Base-by-base conservation (phyloP, 2,329 filamentous ascomycete genomes). In the Dactylellina sp. region DNA sequence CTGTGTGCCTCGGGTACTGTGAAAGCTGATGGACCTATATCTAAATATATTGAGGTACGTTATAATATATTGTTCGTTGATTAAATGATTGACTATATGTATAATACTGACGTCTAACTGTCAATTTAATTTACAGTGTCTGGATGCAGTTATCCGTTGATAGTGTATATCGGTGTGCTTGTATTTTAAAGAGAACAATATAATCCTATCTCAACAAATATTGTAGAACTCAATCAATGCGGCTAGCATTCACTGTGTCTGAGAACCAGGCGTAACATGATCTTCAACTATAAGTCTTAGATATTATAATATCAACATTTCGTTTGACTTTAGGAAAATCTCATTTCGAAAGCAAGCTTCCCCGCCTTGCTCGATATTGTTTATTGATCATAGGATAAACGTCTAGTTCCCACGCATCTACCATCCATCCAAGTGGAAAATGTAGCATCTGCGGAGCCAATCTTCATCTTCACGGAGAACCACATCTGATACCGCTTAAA, bases 31-130 rank as follows among this genome's bases (percentile, higher is more conserved):
- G 42, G 53, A 4, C 11, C 18, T 1, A 22, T 42, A 25, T 2
- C 32, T 6, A 46, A 66, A 52, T 57, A 66, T 22, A 40, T 66
- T 2, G 62, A 66, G 32, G 62, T 66, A 47, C 6, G 50, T 60
- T 20, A 16, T 18, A n/a, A 5, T 7, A 60, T 1, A 46, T 25
- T 60, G n/a, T n/a, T n/a, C n/a, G n/a, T n/a, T n/a, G n/a, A n/a
- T n/a, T n/a, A n/a, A n/a, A n/a, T 46, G n/a, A 7, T 4, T 49
- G 46, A 46, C 32, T 14, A 25, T 25, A 12, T 18, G 2, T 16
- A 25, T 37, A 24, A 47, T 24, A 16, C 2, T n/a, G n/a, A 9
- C 20, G 6, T 7, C 24, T 35, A 22, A 47, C 4, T 6, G 24
- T 47, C 2, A 2, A 35, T 9, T 7, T 20, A n/a, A n/a, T n/a